phyloP scores from a whole-genome alignment of 78 protist genomes.

The Fonticula alba region DNA sequence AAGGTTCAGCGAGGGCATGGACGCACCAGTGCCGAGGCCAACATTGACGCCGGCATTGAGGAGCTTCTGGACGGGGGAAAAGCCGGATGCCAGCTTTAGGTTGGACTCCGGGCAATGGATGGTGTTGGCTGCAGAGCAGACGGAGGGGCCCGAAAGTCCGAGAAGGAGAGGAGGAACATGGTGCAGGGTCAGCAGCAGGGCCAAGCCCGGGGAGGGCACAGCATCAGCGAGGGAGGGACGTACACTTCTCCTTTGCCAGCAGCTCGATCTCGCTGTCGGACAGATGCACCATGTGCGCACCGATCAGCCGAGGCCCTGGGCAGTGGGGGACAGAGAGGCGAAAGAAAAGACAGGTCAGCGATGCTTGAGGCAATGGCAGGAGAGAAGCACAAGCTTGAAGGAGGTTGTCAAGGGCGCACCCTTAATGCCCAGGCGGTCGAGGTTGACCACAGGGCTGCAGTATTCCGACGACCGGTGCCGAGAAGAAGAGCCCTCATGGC shows the following conservation, averaged over 20 bases:
- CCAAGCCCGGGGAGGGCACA: background rate
- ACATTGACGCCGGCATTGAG: constrained; percentile 18
- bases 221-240: background rate
- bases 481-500: no score
- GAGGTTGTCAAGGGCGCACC: no score
- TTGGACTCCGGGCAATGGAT: no score
- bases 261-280: constrained; percentile 16
- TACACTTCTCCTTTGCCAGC: background rate
- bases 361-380: no score
- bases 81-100: constrained; percentile 12
- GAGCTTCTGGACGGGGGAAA: constrained; percentile 25
- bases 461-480: constrained; percentile 21
- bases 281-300: constrained; percentile 43
- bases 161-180: background rate
- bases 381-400: no score
- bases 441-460: constrained; percentile 5
- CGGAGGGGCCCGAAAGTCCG: background rate
- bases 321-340: no score
- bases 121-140: background rate
- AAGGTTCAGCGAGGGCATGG: no score
- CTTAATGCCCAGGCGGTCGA: background rate
- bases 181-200: background rate
- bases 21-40: constrained; percentile 23
- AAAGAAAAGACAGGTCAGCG: no score
- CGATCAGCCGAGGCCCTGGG: constrained; percentile 25